Conservation (phyloP, 2,329 filamentous ascomycete species). For the Myriosclerotinia duriaeana region DNA sequence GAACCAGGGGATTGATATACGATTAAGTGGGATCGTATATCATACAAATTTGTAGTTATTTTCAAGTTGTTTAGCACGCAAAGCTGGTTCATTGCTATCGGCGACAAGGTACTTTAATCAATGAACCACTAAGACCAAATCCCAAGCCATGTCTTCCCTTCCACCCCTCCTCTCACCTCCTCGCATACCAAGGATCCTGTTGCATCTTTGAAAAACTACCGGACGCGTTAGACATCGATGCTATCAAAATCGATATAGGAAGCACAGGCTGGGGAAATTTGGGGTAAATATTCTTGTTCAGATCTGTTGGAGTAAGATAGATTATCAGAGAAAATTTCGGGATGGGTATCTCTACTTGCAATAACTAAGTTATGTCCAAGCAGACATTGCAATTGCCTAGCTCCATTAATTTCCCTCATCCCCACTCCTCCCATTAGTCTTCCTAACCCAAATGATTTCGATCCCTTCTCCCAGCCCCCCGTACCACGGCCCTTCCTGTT, state of each 20-base stretch:
- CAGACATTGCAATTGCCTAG: neutral
- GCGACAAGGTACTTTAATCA: neutral
- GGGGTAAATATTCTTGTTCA: neutral
- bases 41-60: neutral
- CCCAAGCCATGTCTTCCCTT: too few relatives aligned
- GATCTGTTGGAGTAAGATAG: too few relatives aligned
- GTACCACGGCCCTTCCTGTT: constrained; percentile 65
- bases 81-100: neutral
- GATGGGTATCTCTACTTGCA: neutral
- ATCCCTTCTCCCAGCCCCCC: constrained; percentile 30
- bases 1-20: neutral
- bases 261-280: neutral
- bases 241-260: neutral
- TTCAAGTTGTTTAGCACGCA: neutral
- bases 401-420: too few relatives aligned
- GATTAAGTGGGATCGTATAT: neutral
- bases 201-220: neutral
- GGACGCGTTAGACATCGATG: too few relatives aligned
- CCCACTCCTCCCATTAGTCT: neutral
- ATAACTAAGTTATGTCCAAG: neutral
- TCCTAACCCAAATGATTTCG: constrained; percentile 20
- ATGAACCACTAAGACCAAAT: neutral
- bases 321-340: too few relatives aligned
- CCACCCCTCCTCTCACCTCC: too few relatives aligned
- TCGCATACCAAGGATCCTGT: neutral